phyloP scores from a whole-genome alignment of 345 rosid species.

The Rhodamnia argentea region DNA sequence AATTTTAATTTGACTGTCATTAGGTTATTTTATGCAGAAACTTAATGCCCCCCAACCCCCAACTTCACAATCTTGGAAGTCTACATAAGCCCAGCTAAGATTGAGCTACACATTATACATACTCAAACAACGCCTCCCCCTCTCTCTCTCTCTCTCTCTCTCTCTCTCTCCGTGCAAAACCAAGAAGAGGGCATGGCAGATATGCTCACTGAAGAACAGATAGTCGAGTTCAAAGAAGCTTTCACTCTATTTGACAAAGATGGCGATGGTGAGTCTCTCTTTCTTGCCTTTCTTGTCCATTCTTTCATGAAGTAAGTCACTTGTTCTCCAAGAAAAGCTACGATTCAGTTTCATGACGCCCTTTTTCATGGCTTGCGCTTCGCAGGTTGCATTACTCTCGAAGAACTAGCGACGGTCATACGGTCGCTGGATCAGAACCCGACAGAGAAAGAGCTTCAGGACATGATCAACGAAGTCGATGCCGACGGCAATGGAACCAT shows the following conservation, averaged over 20 bases:
- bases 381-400: constrained; percentile 13
- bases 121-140: background rate
- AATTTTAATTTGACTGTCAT: background rate
- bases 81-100: constrained; percentile 35
- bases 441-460: constrained; percentile 8
- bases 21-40: background rate
- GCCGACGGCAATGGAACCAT: constrained; percentile 9
- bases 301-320: background rate
- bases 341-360: background rate
- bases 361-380: background rate
- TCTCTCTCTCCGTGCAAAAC: background rate
- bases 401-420: constrained; percentile 12
- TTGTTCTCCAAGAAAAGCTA: background rate
- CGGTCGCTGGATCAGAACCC: constrained; percentile 15
- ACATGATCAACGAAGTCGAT: constrained; percentile 14
- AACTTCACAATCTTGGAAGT: background rate
- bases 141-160: background rate
- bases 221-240: constrained; percentile 12
- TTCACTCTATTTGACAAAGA: constrained; percentile 12
- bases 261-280: constrained; percentile 7
- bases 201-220: constrained; percentile 6
- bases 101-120: constrained; percentile 16
- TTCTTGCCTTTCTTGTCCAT: background rate
- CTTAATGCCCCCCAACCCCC: background rate
- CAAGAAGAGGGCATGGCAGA: constrained; percentile 4